Percentiles rank a stretch among this genome's conserved stretches.
Evolutionary conservation across 352 stramenopile genomes (phyloP).

Genomic region (Globisporangium megalacanthum): DNA sequence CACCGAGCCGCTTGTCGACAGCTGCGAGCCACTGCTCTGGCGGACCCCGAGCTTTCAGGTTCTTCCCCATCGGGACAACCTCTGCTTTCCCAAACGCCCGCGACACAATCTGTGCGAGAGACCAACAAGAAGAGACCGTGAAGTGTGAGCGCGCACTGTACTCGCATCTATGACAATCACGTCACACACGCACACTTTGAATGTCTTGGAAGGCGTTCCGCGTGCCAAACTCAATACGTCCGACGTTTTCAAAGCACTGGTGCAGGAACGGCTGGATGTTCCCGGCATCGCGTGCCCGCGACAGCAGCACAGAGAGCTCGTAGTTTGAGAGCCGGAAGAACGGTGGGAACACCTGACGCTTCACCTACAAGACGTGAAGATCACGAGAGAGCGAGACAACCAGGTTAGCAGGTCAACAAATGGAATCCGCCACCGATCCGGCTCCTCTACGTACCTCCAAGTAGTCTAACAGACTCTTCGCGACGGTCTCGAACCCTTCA

Average conservation of each 20-base stretch:
- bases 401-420: background rate
- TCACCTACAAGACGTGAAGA: slow-evolving; percentile 21
- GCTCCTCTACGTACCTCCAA: slow-evolving; percentile 28
- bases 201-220: slow-evolving; percentile 63
- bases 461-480: slow-evolving; percentile 44
- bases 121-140: background rate
- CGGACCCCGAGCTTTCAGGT: slow-evolving; percentile 63
- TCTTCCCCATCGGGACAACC: slow-evolving; percentile 58
- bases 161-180: background rate
- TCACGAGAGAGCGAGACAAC: background rate
- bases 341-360: slow-evolving; percentile 48
- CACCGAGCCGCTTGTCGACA: slow-evolving; percentile 49
- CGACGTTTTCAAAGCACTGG: slow-evolving; percentile 71
- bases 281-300: slow-evolving; percentile 35
- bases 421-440: too few relatives aligned
- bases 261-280: slow-evolving; percentile 52
- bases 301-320: slow-evolving; percentile 48
- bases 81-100: slow-evolving; percentile 34
- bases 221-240: slow-evolving; percentile 45
- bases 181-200: slow-evolving; percentile 19
- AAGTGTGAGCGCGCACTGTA: background rate
- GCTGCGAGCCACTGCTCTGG: slow-evolving; percentile 61
- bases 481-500: slow-evolving; percentile 47
- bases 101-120: slow-evolving; percentile 17
- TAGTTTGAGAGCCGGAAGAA: slow-evolving; percentile 66